These are phyloP conservation scores for Micromonas commoda DNA, from an alignment of 139 green algal genomes.

Conservation along the genomic window DNA sequence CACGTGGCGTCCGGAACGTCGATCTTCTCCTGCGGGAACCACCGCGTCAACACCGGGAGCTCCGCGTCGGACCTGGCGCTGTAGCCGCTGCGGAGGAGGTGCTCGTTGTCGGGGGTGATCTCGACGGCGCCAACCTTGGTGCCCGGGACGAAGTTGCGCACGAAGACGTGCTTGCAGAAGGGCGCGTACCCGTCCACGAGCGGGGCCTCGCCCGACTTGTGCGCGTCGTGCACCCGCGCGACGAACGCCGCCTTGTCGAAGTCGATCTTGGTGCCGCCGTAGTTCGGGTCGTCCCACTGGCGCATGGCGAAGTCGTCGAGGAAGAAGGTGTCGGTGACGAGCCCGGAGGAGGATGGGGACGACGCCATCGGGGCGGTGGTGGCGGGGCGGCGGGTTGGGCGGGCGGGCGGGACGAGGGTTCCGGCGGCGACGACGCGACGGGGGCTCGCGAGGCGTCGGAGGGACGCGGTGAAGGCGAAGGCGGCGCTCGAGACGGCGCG, in stretches of 20 bases:
- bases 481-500: too few relatives aligned
- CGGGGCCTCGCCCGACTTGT: slow-evolving; percentile 27
- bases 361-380: not conserved
- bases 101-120: slow-evolving; percentile 69
- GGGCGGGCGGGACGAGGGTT: too few relatives aligned
- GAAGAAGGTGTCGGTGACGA: slow-evolving; percentile 57
- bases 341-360: not conserved
- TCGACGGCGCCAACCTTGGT: slow-evolving; percentile 53
- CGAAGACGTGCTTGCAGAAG: slow-evolving; percentile 94
- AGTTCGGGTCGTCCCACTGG: slow-evolving; percentile 75
- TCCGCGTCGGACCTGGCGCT: slow-evolving; percentile 65
- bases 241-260: slow-evolving; percentile 64
- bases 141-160: slow-evolving; percentile 70
- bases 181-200: slow-evolving; percentile 84
- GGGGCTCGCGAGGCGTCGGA: too few relatives aligned
- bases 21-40: slow-evolving; percentile 60
- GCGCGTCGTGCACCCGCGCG: slow-evolving; percentile 47
- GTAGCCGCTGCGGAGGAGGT: slow-evolving; percentile 66
- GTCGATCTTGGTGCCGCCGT: slow-evolving; percentile 48
- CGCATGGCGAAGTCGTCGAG: slow-evolving; percentile 72
- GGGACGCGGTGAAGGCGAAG: too few relatives aligned
- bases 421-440: too few relatives aligned
- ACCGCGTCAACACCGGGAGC: slow-evolving; percentile 77
- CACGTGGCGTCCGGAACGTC: slow-evolving; percentile 56
- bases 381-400: too few relatives aligned